A percentile compares a stretch with the other conserved stretches of the same genome.
phyloP scores from a whole-genome alignment of 164 flowering plant species.

The Nelumbo lutea region DNA sequence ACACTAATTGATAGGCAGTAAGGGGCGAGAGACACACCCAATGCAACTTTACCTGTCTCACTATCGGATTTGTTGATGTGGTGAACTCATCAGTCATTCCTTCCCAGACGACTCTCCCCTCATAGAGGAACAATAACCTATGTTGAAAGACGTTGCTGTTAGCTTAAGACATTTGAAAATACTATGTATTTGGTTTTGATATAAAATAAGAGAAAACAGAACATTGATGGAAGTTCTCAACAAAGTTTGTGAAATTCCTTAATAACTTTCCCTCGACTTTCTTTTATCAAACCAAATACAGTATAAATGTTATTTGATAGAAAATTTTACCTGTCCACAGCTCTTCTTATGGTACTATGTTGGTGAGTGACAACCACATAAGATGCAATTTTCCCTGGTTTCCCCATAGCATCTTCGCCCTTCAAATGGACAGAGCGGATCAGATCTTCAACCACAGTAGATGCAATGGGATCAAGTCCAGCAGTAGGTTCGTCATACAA shows the following conservation, averaged over 20 bases:
- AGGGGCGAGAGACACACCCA: neutral
- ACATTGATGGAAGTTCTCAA: too few species aligned
- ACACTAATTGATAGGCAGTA: too few species aligned
- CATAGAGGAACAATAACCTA: conserved; percentile 82
- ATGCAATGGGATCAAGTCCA: conserved; percentile 99
- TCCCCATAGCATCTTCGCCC: conserved; percentile 57
- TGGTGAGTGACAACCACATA: conserved; percentile 97
- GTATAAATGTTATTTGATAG: conserved; percentile 1
- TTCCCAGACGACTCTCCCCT: conserved; percentile 90
- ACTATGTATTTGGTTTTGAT: neutral
- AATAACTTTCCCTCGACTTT: too few species aligned
- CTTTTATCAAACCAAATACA: too few species aligned
- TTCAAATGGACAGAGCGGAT: conserved; percentile 86
- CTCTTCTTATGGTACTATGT: conserved; percentile 92
- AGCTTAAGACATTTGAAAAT: neutral
- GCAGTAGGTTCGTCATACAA: conserved; percentile 99
- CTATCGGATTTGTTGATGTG: conserved; percentile 76
- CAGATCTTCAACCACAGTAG: conserved; percentile 98
- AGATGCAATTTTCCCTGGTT: conserved; percentile 82
- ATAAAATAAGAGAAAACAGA: too few species aligned
- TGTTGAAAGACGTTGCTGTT: neutral
- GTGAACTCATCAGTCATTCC: conserved; percentile 85
- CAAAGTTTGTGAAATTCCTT: too few species aligned
- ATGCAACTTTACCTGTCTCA: conserved; percentile 58
- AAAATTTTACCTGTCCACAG: conserved; percentile 75